Evolutionary conservation across 1,284 basidiomycete species (phyloP), one percentile per base, ranked within the genome.

Genomic region (Moesziomyces parantarcticus): DNA sequence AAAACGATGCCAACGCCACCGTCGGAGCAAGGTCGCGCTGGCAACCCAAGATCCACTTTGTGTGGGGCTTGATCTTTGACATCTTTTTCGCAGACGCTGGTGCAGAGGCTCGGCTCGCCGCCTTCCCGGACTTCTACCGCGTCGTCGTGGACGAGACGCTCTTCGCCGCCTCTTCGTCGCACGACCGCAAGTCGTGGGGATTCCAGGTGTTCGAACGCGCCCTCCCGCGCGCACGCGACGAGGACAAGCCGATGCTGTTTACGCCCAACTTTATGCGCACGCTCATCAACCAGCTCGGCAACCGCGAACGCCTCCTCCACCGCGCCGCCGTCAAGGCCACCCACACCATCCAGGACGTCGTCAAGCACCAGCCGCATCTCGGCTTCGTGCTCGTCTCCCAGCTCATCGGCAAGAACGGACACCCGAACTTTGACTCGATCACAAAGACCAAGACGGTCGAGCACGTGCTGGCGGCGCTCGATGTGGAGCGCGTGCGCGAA

Each of bases 261-360:
- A 96, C 93, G 13, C 91, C 91, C 77, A 96, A 97, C 84, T 93
- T 97, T 79, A 95, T 98, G 92, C 90, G 94, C 44, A 91, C 91
- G 41, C 96, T 94, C 92, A 95, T 97, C 75, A 97, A 96, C 84
- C 94, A 98, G 82, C 88, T 99, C 21, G 91, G 92, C 0, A 91
- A 92, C 57, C 88, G 88, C 55, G 94, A 97, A 84, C 88, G 94
- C 56, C 90, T 94, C 82, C 86, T 97, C 34, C 93, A 97, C 86
- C 94, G 92, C 84, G 90, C 91, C 23, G 93, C 94, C 2, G 32
- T 61, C 44, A 50, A 71, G 52, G 67, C 79, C 1, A 79, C 82
- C 3, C 88, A 88, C 45, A 90, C 91, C 73, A 89, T 97, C 18
- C 91, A 92, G 77, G 86, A 87, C 8, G 88, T 92, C 45, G 92